These are phyloP conservation scores for Irpex lacteus DNA, from an alignment of 1,284 basidiomycete species.

Conservation along the genomic window DNA sequence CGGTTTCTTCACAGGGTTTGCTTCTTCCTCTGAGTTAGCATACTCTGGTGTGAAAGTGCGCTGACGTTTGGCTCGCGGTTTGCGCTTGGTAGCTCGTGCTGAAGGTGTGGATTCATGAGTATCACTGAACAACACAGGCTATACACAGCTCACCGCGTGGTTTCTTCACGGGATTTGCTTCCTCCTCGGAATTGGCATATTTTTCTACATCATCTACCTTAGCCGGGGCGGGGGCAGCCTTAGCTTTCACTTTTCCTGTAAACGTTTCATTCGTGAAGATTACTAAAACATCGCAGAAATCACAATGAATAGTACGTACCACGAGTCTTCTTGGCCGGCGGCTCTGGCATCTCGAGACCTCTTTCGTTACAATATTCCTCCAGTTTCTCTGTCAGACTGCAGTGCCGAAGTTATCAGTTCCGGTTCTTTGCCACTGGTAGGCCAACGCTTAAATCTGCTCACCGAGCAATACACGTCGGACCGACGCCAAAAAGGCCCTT, in stretches of 20 bases:
- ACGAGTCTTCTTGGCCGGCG: not conserved
- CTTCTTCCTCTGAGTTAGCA: too few species aligned
- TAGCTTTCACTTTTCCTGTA: too few species aligned
- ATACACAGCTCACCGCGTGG: not conserved
- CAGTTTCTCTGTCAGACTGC: not conserved
- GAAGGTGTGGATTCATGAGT: not conserved
- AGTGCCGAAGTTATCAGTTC: not conserved
- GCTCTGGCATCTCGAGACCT: not conserved
- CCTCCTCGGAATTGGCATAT: too few species aligned
- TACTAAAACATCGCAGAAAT: too few species aligned
- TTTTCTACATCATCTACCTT: too few species aligned
- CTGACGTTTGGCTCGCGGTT: not conserved
- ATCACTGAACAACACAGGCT: not conserved
- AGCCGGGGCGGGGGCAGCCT: too few species aligned
- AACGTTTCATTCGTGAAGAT: too few species aligned
- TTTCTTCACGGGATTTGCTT: not conserved
- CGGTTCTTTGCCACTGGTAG: not conserved
- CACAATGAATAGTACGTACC: too few species aligned
- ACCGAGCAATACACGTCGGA: not conserved
- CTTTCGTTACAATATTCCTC: not conserved
- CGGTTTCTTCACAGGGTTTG: too few species aligned
- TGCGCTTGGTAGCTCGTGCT: not conserved
- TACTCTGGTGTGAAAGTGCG: too few species aligned
- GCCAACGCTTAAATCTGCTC: not conserved
- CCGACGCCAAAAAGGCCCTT: not conserved